A percentile compares a stretch with the other conserved stretches of the same genome.
Conservation (phyloP, 202 grass and related monocot species). For the Tripidium arundinaceum region DNA sequence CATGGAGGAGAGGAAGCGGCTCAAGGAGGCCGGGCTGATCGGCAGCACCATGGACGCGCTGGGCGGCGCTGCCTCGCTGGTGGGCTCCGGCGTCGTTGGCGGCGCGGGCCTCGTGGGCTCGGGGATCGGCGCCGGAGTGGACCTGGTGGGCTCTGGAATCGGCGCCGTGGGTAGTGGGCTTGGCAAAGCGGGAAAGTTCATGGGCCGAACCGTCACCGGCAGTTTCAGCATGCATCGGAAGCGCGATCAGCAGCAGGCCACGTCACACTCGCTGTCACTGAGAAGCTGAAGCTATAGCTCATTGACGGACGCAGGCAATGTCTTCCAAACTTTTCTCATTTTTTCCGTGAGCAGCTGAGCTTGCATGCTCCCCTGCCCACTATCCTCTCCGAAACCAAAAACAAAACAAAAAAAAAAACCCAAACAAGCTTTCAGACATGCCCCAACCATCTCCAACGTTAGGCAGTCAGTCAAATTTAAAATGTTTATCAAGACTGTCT, state of each 20-base stretch:
- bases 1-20: constrained; percentile 9
- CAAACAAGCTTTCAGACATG: background rate
- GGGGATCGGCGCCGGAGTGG: background rate
- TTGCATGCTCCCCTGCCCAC: no score
- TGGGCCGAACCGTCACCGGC: constrained; percentile 6
- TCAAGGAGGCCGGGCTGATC: background rate
- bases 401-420: no score
- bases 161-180: constrained; percentile 11
- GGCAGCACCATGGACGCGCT: constrained; percentile 7
- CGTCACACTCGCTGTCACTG: no score
- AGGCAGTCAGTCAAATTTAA: background rate
- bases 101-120: background rate
- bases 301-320: no score
- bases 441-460: background rate
- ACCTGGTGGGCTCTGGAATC: no score
- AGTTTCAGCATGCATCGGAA: background rate
- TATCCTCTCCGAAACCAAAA: no score
- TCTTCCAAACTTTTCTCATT: background rate
- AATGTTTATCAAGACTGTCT: background rate
- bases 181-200: background rate
- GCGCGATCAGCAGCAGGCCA: background rate
- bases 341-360: no score
- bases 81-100: background rate
- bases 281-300: no score
- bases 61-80: background rate